A percentile compares a stretch with the other conserved stretches of the same genome.
phyloP scores from a whole-genome alignment of 2,329 filamentous ascomycete species.

The Colletotrichum sidae region DNA sequence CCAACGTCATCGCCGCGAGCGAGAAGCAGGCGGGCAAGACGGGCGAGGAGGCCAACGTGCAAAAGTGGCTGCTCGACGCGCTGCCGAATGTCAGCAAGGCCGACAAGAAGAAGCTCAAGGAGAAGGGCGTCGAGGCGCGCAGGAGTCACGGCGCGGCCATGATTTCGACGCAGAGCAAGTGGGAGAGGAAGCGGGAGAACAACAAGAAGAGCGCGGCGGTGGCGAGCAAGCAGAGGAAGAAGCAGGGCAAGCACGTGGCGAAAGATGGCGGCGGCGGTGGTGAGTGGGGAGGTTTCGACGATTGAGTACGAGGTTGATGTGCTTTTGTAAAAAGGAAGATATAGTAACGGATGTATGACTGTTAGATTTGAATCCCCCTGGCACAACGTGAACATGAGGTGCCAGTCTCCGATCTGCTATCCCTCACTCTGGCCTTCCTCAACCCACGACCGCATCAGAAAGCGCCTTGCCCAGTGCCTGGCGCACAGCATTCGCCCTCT shows the following conservation, averaged over 20 bases:
- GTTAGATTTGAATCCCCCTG: too few relatives aligned
- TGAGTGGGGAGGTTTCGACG: constrained; percentile 64
- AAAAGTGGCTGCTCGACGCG: constrained; percentile 89
- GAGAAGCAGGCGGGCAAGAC: constrained; percentile 75
- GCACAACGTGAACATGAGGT: too few relatives aligned
- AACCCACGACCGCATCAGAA: too few relatives aligned
- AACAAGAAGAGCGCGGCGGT: constrained; percentile 73
- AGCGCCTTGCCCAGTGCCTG: too few relatives aligned
- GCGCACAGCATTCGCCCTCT: too few relatives aligned
- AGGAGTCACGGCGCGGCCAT: constrained; percentile 62
- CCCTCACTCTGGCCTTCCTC: too few relatives aligned
- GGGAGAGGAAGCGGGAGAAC: constrained; percentile 76
- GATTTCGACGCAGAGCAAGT: constrained; percentile 88
- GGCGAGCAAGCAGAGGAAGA: constrained; percentile 68
- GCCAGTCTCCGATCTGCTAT: too few relatives aligned
- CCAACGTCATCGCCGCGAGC: constrained; percentile 88
- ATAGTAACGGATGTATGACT: too few relatives aligned
- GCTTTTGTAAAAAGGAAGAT: too few relatives aligned
- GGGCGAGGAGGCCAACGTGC: constrained; percentile 69
- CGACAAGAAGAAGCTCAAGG: constrained; percentile 85
- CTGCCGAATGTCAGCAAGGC: constrained; percentile 87
- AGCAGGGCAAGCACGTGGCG: constrained; percentile 42
- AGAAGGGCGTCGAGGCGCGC: constrained; percentile 82
- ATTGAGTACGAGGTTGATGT: constrained; percentile 42
- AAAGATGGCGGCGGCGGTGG: constrained; percentile 45